Base-by-base conservation (phyloP, 179 eudicot species). In the Beta corolliflora region DNA sequence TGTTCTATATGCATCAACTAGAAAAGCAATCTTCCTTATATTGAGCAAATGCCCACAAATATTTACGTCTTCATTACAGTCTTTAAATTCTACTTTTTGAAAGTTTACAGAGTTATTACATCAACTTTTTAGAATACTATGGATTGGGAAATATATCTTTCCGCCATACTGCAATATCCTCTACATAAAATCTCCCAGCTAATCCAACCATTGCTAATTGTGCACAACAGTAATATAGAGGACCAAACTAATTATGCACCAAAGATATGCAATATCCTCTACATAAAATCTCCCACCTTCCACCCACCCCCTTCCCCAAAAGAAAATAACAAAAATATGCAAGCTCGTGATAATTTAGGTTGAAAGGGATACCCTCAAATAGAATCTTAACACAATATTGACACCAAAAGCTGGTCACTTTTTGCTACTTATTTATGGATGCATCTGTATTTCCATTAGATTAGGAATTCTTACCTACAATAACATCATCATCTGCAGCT, bases 401-500 rank as follows among this genome's bases (percentile, higher is more conserved):
- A 19, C 55, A 48, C 15, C 72, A 68, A 68, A 68, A 14, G 14
- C 5, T 44, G 79, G 13, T 23, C 10, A 14, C 9, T 44, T 29
- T 67, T 11, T 31, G 53, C 36, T 55, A 3, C 31, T 19, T 65
- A 48, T 14, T 18, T 36, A 66, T n/a, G 48, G 61, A 69, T 14
- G 9, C 63, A 65, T 65, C 14, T 41, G 41, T 3, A 60, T 66
- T 18, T 70, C 23, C n/a, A 50, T 25, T 41, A 54, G 50, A 8
- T 44, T 50, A 83, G 79, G 76, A 85, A 65, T 11, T 67, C 81
- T 78, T 86, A 93, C 99, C 97, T 86, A 87, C 77, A 78, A 83
- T 88, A 83, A 87, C 88, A 78, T 78, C 80, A 68, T 90, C 91
- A 79, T 90, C 97, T 64, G 77, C 83, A 23, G 80, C 74, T 29